A percentile compares a stretch with the other conserved stretches of the same genome.
These are phyloP conservation scores for Phytophthora hybrid DNA, from an alignment of 352 stramenopile genomes.

Conservation along the genomic window DNA sequence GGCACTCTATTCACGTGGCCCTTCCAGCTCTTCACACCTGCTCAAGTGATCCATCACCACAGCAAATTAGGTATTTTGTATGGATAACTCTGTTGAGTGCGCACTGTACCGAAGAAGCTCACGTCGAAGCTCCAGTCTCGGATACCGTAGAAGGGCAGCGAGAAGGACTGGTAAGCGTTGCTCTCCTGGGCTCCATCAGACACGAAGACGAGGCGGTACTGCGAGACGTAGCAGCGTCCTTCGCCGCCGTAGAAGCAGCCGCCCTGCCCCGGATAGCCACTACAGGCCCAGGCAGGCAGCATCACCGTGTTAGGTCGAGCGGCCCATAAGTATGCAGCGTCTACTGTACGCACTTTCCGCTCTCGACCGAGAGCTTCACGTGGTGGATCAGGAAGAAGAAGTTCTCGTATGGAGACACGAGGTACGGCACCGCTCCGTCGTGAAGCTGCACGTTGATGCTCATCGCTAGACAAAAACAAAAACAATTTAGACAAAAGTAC, in stretches of 20 bases:
- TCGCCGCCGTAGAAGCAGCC: constrained; percentile 81
- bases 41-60: neutral
- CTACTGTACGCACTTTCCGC: constrained; percentile 65
- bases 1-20: constrained; percentile 78
- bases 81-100: neutral
- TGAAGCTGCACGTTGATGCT: constrained; percentile 84
- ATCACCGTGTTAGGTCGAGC: too few species aligned
- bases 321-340: neutral
- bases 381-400: constrained; percentile 82
- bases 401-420: constrained; percentile 82
- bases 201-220: constrained; percentile 82
- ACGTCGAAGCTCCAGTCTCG: constrained; percentile 74
- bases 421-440: constrained; percentile 62
- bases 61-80: neutral
- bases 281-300: constrained; percentile 16
- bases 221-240: constrained; percentile 77
- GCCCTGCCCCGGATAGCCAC: constrained; percentile 83
- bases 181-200: constrained; percentile 39
- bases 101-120: constrained; percentile 60
- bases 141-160: constrained; percentile 81
- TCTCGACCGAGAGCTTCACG: constrained; percentile 81
- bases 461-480: constrained; percentile 40
- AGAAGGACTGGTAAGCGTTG: constrained; percentile 76
- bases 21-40: constrained; percentile 70
- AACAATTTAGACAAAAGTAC: neutral